These are phyloP conservation scores for Trametes meyenii DNA, from an alignment of 768 basidiomycete genomes.

Conservation along the genomic window DNA sequence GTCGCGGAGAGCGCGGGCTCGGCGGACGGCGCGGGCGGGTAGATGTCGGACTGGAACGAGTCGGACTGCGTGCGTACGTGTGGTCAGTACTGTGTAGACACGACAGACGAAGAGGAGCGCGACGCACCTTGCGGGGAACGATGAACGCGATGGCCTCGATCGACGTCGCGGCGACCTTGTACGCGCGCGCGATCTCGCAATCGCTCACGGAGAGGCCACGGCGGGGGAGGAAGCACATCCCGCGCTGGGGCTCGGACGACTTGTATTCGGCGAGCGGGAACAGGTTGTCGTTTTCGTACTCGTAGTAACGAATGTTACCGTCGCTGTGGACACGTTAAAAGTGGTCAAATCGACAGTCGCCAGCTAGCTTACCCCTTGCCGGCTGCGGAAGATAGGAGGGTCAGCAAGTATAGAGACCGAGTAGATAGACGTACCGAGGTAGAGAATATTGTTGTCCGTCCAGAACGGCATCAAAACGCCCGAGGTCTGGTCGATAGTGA, in stretches of 20 bases:
- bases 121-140: slow-evolving; percentile 84
- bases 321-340: slow-evolving; percentile 53
- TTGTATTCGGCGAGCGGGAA: slow-evolving; percentile 82
- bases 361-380: slow-evolving; percentile 74
- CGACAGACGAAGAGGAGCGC: neutral
- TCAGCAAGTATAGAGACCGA: neutral
- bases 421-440: slow-evolving; percentile 58
- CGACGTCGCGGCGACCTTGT: slow-evolving; percentile 73
- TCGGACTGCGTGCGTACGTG: slow-evolving; percentile 60
- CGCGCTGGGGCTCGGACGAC: slow-evolving; percentile 90
- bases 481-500: slow-evolving; percentile 83
- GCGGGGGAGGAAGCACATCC: slow-evolving; percentile 95
- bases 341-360: slow-evolving; percentile 3
- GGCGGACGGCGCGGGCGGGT: slow-evolving; percentile 83
- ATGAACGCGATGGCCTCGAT: slow-evolving; percentile 95
- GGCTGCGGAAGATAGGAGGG: slow-evolving; percentile 44
- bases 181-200: slow-evolving; percentile 94
- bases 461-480: slow-evolving; percentile 99
- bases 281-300: slow-evolving; percentile 87
- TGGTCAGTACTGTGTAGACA: neutral
- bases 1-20: slow-evolving; percentile 80
- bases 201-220: slow-evolving; percentile 86
- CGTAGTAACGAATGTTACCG: slow-evolving; percentile 97
- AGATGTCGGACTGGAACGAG: slow-evolving; percentile 97
- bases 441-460: slow-evolving; percentile 90